Evolutionary conservation across 768 basidiomycete species (phyloP), one percentile per base, ranked within the genome.

Genomic region (Suillus sp.): DNA sequence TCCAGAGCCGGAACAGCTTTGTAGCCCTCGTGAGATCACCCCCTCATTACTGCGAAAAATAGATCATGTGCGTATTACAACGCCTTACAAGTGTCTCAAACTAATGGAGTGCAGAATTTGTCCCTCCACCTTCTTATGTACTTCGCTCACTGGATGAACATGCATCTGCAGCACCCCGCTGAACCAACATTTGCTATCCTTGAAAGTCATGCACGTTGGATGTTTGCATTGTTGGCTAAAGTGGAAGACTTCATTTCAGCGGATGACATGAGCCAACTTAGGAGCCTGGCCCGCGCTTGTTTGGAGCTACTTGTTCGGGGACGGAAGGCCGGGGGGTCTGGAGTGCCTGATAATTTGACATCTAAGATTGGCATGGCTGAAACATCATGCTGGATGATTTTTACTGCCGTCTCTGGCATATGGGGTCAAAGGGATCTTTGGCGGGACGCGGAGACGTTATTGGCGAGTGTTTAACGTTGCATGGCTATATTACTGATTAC

Each of bases 391-490:
- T 95, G 93, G 93, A 80, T 93, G 65, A 78, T 92, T 42, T 78
- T 94, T 6, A 77, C 87, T 7, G 83, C 84, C 1, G 77, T 94
- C 54, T 81, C 83, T 30, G 84, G 82, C 22, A 73, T 88, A 3
- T 95, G 93, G 93, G 87, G 85, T 27, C 93, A 95, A 77, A 81
- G 78, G 59, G 93, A 95, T 72, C 75, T 95, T 47, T 95, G 92
- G 92, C 77, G 77, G 74, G 92, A 93, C 69, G 91, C 88, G 25
- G 86, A 88, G 69, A 78, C 75, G n/a, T 77, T 80, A 66, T 69
- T 91, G 62, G 62, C 69, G 20, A 42, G 57, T 63, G 55, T 57
- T 50, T 70, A 67, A 35, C 30, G 27, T 30, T 11, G 10, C 4
- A 42, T 20, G 37, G 56, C 11, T 57, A 27, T 57, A 27, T 30